These are phyloP conservation scores for Amaranthus cruentus DNA, from an alignment of 148 eudicot genomes.

Conservation along the genomic window DNA sequence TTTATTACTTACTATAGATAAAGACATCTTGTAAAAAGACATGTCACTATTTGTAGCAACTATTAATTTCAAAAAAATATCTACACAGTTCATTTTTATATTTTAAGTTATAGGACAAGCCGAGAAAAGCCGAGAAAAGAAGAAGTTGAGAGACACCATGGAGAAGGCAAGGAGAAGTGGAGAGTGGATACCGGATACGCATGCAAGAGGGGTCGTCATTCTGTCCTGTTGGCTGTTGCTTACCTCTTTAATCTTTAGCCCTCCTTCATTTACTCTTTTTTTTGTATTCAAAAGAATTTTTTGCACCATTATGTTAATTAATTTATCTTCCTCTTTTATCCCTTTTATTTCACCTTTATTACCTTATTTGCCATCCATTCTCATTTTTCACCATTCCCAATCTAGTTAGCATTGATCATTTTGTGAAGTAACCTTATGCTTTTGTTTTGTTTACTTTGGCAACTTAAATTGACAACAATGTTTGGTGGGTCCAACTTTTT, in stretches of 20 bases:
- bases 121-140: too few relatives aligned
- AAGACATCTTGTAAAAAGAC: too few relatives aligned
- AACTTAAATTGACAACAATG: slow-evolving; percentile 14
- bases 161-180: slow-evolving; percentile 9
- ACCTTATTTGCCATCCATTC: slow-evolving; percentile 9
- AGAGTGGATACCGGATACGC: slow-evolving; percentile 35
- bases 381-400: background rate
- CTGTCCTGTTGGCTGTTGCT: slow-evolving; percentile 26
- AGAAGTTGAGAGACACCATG: too few relatives aligned
- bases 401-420: slow-evolving; percentile 13
- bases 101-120: too few relatives aligned
- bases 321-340: slow-evolving; percentile 1
- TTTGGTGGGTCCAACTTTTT: slow-evolving; percentile 15
- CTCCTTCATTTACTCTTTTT: background rate
- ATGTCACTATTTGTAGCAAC: too few relatives aligned
- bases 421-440: slow-evolving; percentile 9
- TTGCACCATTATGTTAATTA: background rate
- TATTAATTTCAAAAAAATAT: too few relatives aligned
- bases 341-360: slow-evolving; percentile 7
- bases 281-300: background rate
- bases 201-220: slow-evolving; percentile 36
- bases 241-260: slow-evolving; percentile 1
- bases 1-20: too few relatives aligned
- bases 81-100: too few relatives aligned
- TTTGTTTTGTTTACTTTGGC: slow-evolving; percentile 21